Evolutionary conservation across 495 filamentous ascomycete genomes (phyloP), one percentile per base, ranked within the genome.

Genomic region (Penicillium goetzii): DNA sequence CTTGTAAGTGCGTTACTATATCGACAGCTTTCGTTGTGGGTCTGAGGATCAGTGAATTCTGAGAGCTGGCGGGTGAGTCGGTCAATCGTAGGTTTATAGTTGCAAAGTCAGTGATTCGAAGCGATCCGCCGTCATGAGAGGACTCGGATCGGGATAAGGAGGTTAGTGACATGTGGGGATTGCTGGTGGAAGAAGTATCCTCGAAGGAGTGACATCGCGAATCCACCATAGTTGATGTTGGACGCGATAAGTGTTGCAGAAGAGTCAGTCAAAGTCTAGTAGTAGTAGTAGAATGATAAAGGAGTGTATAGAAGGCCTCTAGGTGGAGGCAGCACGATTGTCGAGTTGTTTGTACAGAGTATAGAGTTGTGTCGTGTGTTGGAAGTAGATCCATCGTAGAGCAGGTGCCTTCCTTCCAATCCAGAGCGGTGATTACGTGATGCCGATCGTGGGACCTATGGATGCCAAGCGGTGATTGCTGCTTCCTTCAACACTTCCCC

Each of bases 151-250:
- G 63, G 60, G 63, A 65, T 23, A 21, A 32, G 15, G 49, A 64
- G 23, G 32, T 61, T 28, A 64, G 53, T 60, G 62, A 58, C 7
- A 32, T 19, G 41, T 50, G 45, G 25, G 59, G 65, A 56, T 58
- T 64, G 59, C 49, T 56, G 21, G 56, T 34, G 33, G 64, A 56
- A 55, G 65, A 60, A 43, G 47, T 34, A 61, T 70, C 62, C 61
- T 67, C 65, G 53, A 69, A 71, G 56, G 71, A 77, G 56, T 68
- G 71, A 64, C 63, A 63, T 66, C 60, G 64, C 43, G 59, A 66
- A 61, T 69, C 51, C 61, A 68, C 56, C 70, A 75, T 73, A 30
- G 36, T 68, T 63, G 28, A 49, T 49, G 34, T 53, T 41, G 32
- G 34, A 60, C 30, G 34, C 60, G 21, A 56, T 56, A 43, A 57